Evolutionary conservation across 352 stramenopile genomes (phyloP), one percentile per base, ranked within the genome.

Genomic region (Phytophthora tubulina): DNA sequence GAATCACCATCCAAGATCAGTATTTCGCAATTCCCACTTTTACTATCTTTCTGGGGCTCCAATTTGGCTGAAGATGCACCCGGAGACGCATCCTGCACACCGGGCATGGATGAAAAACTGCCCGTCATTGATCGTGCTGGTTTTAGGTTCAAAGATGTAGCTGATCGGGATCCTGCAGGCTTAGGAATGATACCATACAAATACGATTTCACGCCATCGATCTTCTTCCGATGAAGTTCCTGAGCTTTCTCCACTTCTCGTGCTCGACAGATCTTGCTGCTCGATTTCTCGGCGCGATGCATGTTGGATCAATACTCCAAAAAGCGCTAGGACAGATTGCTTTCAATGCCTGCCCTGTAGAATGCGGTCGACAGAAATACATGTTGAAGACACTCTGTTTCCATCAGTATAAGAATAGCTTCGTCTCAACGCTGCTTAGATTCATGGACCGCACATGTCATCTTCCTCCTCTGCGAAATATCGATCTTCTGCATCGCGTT

Each of bases 401-500:
- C 15, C 45, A 64, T 36, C 36, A 42, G 41, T 48, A 30, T 38
- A 75, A 63, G 31, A 67, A 75, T 75, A 70, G 49, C 61, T 54
- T 63, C 39, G 13, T 64, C 27, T 63, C 8, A 30, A 54, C 21
- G 21, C 21, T 27, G 21, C 21, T 27, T 27, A 27, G 38, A 44
- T 44, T 13, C 38, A 44, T 44, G 38, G 15, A 45, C 9, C 21
- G 21, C 21, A 27, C 21, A 27, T 27, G 21, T 39, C 21, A 56
- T 51, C 51, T 32, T 10, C 21, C 36, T 76, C 73, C 27, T 79
- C 75, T 5, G 65, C 64, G 68, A 96, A 96, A 53, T 95, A 96
- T 31, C 73, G 72, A 32, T 96, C 88, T 76, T 96, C 82, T 6
- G 86, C 86, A 73, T 96, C 89, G 46, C 82, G 89, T 61, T 94